A percentile compares a stretch with the other conserved stretches of the same genome.
Conservation (phyloP, 768 basidiomycete species). For the Pleurotus salmoneostramineus region DNA sequence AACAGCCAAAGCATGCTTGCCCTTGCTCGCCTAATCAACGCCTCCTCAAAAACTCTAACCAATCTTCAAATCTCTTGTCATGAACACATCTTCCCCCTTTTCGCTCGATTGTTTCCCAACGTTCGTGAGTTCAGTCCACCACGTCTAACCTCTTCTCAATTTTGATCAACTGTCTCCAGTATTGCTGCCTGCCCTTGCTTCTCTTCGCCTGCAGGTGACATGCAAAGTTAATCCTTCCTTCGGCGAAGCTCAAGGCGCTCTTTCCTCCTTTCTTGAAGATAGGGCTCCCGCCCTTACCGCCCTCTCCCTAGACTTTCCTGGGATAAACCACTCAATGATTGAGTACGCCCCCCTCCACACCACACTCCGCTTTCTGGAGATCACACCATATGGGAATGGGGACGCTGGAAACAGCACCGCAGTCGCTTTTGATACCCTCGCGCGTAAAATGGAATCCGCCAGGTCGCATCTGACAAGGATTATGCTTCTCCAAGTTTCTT, state of each 20-base stretch:
- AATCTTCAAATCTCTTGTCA: not conserved
- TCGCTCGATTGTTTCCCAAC: not conserved
- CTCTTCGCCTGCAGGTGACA: not conserved
- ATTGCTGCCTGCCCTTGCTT: not conserved
- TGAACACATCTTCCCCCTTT: not conserved
- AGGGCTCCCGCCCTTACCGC: not conserved
- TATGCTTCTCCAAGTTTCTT: not conserved
- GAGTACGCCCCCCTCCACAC: not conserved
- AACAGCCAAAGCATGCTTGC: conserved; percentile 30
- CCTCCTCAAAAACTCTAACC: not conserved
- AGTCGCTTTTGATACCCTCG: not conserved
- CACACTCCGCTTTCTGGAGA: not conserved
- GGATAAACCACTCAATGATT: not conserved
- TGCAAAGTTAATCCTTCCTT: not conserved
- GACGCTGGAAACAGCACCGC: not conserved
- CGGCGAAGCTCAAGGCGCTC: not conserved
- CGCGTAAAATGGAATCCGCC: not conserved
- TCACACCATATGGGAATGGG: not conserved
- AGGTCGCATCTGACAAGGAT: not conserved
- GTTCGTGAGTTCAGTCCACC: not conserved
- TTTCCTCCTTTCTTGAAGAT: not conserved
- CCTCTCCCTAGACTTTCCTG: not conserved
- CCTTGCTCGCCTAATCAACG: not conserved
- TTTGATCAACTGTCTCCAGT: not conserved
- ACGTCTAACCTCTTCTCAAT: not conserved